Evolutionary conservation across 768 basidiomycete species (phyloP).

Genomic region (Scleroderma citrinum): DNA sequence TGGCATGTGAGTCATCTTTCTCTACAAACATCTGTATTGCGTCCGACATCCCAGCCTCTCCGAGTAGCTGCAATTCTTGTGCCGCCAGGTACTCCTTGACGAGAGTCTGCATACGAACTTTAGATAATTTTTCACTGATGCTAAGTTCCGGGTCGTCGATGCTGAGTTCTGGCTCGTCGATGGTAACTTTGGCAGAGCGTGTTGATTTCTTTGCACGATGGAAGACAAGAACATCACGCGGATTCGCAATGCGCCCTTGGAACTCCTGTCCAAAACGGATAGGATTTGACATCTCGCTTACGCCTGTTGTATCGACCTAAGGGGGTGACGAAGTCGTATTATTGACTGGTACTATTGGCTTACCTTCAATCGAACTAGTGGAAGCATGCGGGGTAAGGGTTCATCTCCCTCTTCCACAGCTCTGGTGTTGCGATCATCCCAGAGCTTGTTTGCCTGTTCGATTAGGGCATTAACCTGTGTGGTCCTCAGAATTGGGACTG

Average conservation of each 20-base stretch:
- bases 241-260: slow-evolving; percentile 85
- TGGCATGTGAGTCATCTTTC: slow-evolving; percentile 94
- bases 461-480: slow-evolving; percentile 26
- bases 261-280: slow-evolving; percentile 97
- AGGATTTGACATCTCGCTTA: slow-evolving; percentile 89
- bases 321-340: neutral
- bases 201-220: slow-evolving; percentile 66
- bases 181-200: slow-evolving; percentile 47
- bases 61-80: slow-evolving; percentile 88
- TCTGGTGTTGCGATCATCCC: slow-evolving; percentile 66
- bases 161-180: slow-evolving; percentile 74
- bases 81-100: slow-evolving; percentile 90
- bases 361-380: slow-evolving; percentile 82
- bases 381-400: slow-evolving; percentile 67
- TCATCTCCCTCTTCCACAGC: slow-evolving; percentile 60
- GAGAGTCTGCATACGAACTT: slow-evolving; percentile 80
- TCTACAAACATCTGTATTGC: slow-evolving; percentile 95
- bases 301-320: slow-evolving; percentile 86
- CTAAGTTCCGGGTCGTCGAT: slow-evolving; percentile 71
- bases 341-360: neutral
- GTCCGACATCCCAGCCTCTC: slow-evolving; percentile 86
- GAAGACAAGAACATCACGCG: slow-evolving; percentile 88
- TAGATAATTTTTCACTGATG: slow-evolving; percentile 67
- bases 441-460: slow-evolving; percentile 65
- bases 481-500: neutral